Percentiles rank a stretch among this genome's conserved stretches.
Conservation (phyloP, 31 red algal species). For the Asparagopsis taxiformis region DNA sequence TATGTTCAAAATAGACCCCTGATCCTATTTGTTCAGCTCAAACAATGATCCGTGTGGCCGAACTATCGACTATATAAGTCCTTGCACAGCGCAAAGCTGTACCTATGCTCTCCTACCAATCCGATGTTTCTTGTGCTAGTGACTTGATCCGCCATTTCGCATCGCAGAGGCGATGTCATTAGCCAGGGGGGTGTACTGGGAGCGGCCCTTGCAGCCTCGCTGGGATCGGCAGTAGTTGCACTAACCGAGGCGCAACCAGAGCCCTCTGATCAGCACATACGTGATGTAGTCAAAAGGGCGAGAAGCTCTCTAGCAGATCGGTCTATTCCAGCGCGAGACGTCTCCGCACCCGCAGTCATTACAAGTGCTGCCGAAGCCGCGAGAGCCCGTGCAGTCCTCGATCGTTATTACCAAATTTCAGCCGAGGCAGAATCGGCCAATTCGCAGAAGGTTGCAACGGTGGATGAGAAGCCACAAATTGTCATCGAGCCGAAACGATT, state of each 20-base stretch:
- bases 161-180: neutral
- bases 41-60: too few species aligned
- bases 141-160: too few species aligned
- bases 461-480: neutral
- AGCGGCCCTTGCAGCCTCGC: slow-evolving; percentile 13
- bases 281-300: neutral
- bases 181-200: neutral
- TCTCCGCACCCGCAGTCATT: neutral
- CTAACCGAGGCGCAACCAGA: slow-evolving; percentile 1
- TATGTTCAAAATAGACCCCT: too few species aligned
- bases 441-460: neutral
- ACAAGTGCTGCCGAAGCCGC: slow-evolving; percentile 5
- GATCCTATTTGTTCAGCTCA: too few species aligned
- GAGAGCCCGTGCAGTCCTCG: slow-evolving; percentile 33
- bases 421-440: slow-evolving; percentile 32
- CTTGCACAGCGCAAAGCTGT: too few species aligned
- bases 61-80: too few species aligned
- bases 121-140: too few species aligned
- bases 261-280: neutral
- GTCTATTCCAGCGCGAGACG: neutral
- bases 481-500: neutral
- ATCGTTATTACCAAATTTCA: slow-evolving; percentile 62
- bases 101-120: too few species aligned
- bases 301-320: neutral
- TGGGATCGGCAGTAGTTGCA: neutral